Base-by-base conservation (phyloP, 805 yeast genomes). In the Candida ficus region DNA sequence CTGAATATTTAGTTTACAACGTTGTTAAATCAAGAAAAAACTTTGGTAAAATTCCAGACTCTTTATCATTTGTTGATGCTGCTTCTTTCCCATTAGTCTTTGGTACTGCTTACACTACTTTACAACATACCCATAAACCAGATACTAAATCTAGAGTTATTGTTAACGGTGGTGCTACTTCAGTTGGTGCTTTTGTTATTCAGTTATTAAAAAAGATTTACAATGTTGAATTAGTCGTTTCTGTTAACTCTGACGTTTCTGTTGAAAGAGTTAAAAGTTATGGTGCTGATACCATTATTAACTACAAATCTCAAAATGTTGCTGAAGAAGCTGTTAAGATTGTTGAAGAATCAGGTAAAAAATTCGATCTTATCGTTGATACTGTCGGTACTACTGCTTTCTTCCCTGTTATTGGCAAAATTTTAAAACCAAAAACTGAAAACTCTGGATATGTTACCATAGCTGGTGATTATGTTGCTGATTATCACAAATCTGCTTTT, bases 121-220 rank as follows among this genome's bases (percentile, higher is more conserved):
- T 56, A 8, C 43, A 52, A 7, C 48, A 52, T 21, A 55, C 56
- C 4, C 65, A 67, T 42, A 57, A 60, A 26, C 61, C 74, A 17
- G 65, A 63, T 29, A 64, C 66, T 10, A 61, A 64, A 13, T 64
- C 76, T 5, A 72, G 68, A 43, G 74, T 83, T 4, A 65, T 84
- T 35, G 70, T 86, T 17, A 63, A 83, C 35, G 95, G 95, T 29
- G 91, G 83, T 20, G 80, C 84, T 8, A 78, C 95, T 1, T 62
- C 80, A 12, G 89, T 83, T 13, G 89, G 90, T 18, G 56, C 69
- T 22, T 69, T 66, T 44, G 66, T 71, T 4, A 63, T 76, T 27
- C 85, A 80, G 57, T 57, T 83, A 30, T 76, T 81, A 9, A 80
- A 74, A 56, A 57, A 69, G 29, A 56, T 61, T 35, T 66, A 66